These are phyloP conservation scores for Capillidium heterosporum DNA, from an alignment of 371 early-diverging fungal species.

Conservation along the genomic window DNA sequence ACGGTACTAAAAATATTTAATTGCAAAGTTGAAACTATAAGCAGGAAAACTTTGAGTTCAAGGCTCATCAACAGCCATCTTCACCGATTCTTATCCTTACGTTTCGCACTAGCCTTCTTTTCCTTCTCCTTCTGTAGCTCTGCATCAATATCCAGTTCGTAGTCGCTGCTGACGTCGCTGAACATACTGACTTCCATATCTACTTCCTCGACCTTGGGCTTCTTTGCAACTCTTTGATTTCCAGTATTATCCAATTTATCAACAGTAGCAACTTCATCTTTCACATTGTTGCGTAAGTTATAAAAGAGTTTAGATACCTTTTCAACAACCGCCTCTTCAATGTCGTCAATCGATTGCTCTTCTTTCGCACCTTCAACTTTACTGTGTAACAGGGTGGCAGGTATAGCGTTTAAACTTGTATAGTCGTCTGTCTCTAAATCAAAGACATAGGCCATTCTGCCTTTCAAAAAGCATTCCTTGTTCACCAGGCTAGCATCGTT, in stretches of 20 bases:
- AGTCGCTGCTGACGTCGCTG: conserved; percentile 68
- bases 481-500: conserved; percentile 13
- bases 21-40: no score
- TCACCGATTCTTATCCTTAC: no score
- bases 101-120: no score
- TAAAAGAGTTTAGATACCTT: conserved; percentile 52
- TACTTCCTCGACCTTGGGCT: conserved; percentile 13
- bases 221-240: not conserved
- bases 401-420: conserved; percentile 35
- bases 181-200: conserved; percentile 69
- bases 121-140: no score
- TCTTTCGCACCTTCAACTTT: conserved; percentile 26
- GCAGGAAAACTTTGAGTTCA: no score
- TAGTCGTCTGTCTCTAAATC: conserved; percentile 32
- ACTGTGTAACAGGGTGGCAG: conserved; percentile 59
- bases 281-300: conserved; percentile 20
- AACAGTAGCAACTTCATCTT: conserved; percentile 14
- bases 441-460: conserved; percentile 65
- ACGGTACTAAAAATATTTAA: no score
- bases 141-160: conserved; percentile 26
- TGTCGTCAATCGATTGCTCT: conserved; percentile 14
- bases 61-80: no score
- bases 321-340: conserved; percentile 42
- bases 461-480: conserved; percentile 61
- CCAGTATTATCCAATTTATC: conserved; percentile 1